Evolutionary conservation across 2,329 filamentous ascomycete species (phyloP), one percentile per base, ranked within the genome.

Genomic region (Lecanicillium sp.): DNA sequence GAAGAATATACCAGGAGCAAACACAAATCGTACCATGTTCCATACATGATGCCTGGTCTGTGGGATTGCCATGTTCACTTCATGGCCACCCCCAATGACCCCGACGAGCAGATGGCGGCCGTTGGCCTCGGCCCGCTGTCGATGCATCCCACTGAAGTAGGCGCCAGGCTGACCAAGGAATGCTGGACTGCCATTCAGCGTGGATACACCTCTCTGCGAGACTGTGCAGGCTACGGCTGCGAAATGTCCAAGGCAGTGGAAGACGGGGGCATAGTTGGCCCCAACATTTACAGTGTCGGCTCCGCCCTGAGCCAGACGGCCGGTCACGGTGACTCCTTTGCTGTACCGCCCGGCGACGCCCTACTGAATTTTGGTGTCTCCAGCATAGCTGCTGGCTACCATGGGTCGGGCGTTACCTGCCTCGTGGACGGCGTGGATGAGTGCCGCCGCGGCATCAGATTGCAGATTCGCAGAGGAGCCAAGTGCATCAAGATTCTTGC

Each of bases 51-150:
- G 55, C 70, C 71, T 0, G 71, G 71, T 3, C 58, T 76, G 17
- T 74, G 70, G 69, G 71, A 74, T 41, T 66, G 62, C 44, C 71
- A 74, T 49, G 58, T 64, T 1, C 71, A 74, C 48, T 68, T 66
- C 44, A 45, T 60, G 4, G 70, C 65, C 13, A 41, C 53, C 4
- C 49, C 50, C 15, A 28, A 31, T 3, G 48, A 47, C 19, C 34
- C 34, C 11, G 41, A 52, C 6, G 41, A 45, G 10, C 34, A 36
- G 14, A 36, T 53, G 36, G 46, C 50, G 35, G 20, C 52, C 33
- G 37, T 52, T 39, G 37, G 51, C 33, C 44, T 53, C 17, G 45
- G 50, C 17, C 43, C 49, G 36, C 32, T 58, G 32, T 33, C 45
- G n/a, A 44, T 52, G 22, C 54, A 62, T 36, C 60, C 61, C 1